Conservation (phyloP, 2,329 filamentous ascomycete species). For the Aspergillus novoparasiticus region DNA sequence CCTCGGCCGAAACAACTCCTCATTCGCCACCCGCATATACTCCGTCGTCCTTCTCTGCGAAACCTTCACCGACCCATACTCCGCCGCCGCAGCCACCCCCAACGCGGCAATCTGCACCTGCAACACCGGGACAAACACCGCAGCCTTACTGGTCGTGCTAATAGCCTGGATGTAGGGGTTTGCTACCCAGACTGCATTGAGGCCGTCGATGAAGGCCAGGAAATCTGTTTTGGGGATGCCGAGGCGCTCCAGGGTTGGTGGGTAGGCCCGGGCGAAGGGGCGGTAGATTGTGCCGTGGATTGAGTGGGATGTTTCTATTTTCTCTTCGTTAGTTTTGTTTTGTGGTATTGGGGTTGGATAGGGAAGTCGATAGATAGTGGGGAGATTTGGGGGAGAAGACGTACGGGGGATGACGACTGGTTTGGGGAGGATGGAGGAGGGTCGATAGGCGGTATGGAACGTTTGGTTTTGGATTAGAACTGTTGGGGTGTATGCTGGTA, state of each 20-base stretch:
- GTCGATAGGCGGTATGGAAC: background rate
- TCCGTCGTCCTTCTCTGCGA: slow-evolving; percentile 30
- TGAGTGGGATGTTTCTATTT: slow-evolving; percentile 16
- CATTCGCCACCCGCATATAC: slow-evolving; percentile 34
- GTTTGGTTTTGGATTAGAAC: slow-evolving; percentile 13
- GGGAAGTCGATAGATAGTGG: background rate
- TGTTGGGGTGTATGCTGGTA: background rate
- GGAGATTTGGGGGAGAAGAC: background rate
- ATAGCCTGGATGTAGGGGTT: slow-evolving; percentile 37
- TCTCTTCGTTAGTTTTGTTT: background rate
- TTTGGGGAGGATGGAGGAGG: slow-evolving; percentile 9
- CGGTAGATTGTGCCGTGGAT: slow-evolving; percentile 18
- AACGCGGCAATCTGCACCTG: slow-evolving; percentile 25
- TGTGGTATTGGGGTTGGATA: too few relatives aligned
- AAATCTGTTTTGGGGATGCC: slow-evolving; percentile 21
- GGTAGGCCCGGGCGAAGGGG: slow-evolving; percentile 18
- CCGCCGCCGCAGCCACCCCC: slow-evolving; percentile 13
- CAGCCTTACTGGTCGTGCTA: slow-evolving; percentile 23
- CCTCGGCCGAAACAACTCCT: slow-evolving; percentile 34
- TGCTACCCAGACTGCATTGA: slow-evolving; percentile 60
- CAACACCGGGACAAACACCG: slow-evolving; percentile 33
- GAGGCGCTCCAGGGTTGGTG: slow-evolving; percentile 2
- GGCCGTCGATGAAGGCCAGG: slow-evolving; percentile 39
- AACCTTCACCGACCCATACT: slow-evolving; percentile 15
- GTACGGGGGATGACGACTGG: slow-evolving; percentile 17